A percentile compares a stretch with the other conserved stretches of the same genome.
phyloP scores from a whole-genome alignment of 139 green algal genomes.

The Trebouxia sp. region DNA sequence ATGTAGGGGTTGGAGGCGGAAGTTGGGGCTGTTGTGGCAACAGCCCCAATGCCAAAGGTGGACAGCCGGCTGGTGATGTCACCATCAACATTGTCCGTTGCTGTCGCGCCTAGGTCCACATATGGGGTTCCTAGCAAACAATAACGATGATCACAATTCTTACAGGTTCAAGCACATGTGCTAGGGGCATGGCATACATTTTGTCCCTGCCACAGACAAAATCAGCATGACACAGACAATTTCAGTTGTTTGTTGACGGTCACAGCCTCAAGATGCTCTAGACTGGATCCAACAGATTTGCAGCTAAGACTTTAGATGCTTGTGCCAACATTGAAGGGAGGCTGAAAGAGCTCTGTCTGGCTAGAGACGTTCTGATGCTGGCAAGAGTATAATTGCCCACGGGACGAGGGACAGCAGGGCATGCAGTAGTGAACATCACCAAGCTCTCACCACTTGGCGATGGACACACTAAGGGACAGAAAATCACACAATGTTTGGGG shows the following conservation, averaged over 20 bases:
- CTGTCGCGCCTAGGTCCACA: slow-evolving; percentile 42
- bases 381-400: no score
- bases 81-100: slow-evolving; percentile 42
- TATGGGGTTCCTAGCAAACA: neutral
- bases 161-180: neutral
- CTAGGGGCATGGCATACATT: neutral
- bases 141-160: neutral
- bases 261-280: neutral
- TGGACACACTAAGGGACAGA: neutral
- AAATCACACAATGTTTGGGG: neutral
- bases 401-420: no score
- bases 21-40: slow-evolving; percentile 44
- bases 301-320: no score
- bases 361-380: no score
- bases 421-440: no score
- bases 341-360: no score
- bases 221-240: neutral
- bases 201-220: neutral
- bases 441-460: no score
- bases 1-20: neutral
- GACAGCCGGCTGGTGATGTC: slow-evolving; percentile 40
- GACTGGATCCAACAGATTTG: neutral
- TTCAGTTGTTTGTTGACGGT: neutral
- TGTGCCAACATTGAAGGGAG: no score
- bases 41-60: slow-evolving; percentile 37